These are phyloP conservation scores for Leccinum uliginosum DNA, from an alignment of 768 basidiomycete species.

Conservation along the genomic window DNA sequence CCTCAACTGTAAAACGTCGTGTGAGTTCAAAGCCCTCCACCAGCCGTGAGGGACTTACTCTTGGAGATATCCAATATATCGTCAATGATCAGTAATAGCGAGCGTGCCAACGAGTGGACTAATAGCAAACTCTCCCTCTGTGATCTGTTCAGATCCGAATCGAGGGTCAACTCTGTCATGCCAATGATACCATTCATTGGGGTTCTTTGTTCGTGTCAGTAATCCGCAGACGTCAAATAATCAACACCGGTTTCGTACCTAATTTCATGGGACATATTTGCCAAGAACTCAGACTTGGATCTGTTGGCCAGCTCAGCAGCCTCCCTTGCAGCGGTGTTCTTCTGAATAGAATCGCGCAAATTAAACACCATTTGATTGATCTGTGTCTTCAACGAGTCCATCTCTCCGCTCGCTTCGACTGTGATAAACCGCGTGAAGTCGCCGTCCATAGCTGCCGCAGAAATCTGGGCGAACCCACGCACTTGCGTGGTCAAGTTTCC, in stretches of 20 bases:
- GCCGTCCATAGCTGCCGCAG: conserved; percentile 96
- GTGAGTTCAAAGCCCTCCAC: conserved; percentile 2
- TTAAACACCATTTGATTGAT: conserved; percentile 99
- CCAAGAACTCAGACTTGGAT: conserved; percentile 96
- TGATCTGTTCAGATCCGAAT: conserved; percentile 90
- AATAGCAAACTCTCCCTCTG: conserved; percentile 94
- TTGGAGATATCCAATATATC: conserved; percentile 99
- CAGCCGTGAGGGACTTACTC: conserved; percentile 57
- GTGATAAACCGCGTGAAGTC: conserved; percentile 99
- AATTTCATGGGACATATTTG: conserved; percentile 98
- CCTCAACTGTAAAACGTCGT: conserved; percentile 70
- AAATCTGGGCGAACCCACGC: conserved; percentile 97
- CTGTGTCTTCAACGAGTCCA: conserved; percentile 99
- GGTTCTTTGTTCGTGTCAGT: conserved; percentile 52
- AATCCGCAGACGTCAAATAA: neutral
- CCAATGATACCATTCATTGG: conserved; percentile 99
- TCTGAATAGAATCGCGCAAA: conserved; percentile 93
- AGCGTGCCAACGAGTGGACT: conserved; percentile 91
- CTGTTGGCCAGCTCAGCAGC: conserved; percentile 98
- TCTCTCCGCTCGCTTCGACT: conserved; percentile 96
- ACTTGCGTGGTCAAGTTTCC: conserved; percentile 97
- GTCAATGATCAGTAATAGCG: conserved; percentile 93
- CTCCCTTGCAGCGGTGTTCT: conserved; percentile 96
- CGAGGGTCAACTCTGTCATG: conserved; percentile 98
- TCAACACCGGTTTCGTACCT: conserved; percentile 50